These are phyloP conservation scores for Pulveroboletus ravenelii DNA, from an alignment of 768 basidiomycete genomes.

Conservation along the genomic window DNA sequence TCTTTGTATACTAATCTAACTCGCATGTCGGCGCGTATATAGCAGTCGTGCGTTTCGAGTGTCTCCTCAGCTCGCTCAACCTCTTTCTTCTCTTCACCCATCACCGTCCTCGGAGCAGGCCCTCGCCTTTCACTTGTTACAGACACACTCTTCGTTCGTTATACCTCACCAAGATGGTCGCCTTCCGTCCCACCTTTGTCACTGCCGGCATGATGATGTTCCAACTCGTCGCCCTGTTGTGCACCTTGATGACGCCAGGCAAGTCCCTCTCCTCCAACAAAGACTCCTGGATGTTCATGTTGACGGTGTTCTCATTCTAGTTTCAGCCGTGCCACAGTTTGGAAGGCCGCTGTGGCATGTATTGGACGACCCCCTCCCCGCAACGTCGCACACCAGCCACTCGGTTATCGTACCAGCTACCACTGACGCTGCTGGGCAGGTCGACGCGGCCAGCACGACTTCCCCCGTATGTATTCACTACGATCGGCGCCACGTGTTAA, in stretches of 20 bases:
- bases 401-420: neutral
- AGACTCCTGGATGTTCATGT: neutral
- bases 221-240: conserved; percentile 5
- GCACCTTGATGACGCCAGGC: conserved; percentile 13
- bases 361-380: conserved; percentile 2
- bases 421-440: neutral
- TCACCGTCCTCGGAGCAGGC: conserved; percentile 7
- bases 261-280: neutral
- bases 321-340: conserved; percentile 19
- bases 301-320: neutral
- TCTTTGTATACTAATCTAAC: conserved; percentile 6
- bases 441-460: neutral
- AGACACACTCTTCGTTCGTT: neutral
- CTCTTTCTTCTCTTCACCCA: neutral
- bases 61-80: neutral
- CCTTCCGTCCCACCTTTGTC: conserved; percentile 22
- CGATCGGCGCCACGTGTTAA: too few species aligned
- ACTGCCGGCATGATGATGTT: conserved; percentile 3
- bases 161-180: conserved; percentile 8
- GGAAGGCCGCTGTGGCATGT: conserved; percentile 10
- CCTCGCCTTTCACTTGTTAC: conserved; percentile 3
- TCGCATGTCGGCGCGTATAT: conserved; percentile 7
- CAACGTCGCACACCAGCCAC: neutral
- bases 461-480: neutral
- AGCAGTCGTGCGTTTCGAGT: neutral